Percentiles rank a stretch among this genome's conserved stretches.
phyloP scores from a whole-genome alignment of 2,329 filamentous ascomycete genomes.

The Xylaria sp. region DNA sequence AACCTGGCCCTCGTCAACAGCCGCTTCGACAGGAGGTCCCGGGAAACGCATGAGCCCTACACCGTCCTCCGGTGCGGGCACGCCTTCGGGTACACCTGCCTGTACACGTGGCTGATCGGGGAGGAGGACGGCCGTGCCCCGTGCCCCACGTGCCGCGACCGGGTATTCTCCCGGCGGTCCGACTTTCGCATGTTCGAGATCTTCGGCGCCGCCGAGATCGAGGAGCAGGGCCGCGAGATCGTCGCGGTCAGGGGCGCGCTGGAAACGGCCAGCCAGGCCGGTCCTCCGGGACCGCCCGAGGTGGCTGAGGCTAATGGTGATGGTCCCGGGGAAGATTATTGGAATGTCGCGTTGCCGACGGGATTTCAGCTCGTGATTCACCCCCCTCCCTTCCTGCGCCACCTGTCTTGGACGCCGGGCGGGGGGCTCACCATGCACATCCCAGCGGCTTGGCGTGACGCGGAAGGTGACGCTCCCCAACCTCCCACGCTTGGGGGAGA shows the following conservation, averaged over 20 bases:
- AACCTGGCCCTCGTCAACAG: conserved; percentile 10
- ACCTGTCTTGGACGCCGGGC: no score
- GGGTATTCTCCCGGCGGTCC: not conserved
- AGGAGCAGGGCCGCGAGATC: conserved; percentile 10
- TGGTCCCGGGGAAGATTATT: no score
- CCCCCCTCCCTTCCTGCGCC: no score
- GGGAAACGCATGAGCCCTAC: conserved; percentile 10
- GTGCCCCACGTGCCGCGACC: conserved; percentile 11
- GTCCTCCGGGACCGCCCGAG: no score
- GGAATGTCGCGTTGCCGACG: no score
- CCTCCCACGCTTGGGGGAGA: no score
- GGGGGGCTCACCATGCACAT: no score
- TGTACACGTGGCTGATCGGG: not conserved
- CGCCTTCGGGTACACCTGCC: conserved; percentile 22
- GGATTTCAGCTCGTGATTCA: no score
- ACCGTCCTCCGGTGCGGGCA: conserved; percentile 21
- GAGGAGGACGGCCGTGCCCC: not conserved
- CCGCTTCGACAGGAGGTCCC: conserved; percentile 3
- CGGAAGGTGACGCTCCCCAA: no score
- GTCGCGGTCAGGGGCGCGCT: not conserved
- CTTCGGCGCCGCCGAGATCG: conserved; percentile 1
- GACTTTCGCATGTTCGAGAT: not conserved
- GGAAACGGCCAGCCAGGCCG: no score
- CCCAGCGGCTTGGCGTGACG: no score
- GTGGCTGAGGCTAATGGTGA: no score